These are phyloP conservation scores for Pythium aristosporum DNA, from an alignment of 352 stramenopile genomes.

Conservation along the genomic window DNA sequence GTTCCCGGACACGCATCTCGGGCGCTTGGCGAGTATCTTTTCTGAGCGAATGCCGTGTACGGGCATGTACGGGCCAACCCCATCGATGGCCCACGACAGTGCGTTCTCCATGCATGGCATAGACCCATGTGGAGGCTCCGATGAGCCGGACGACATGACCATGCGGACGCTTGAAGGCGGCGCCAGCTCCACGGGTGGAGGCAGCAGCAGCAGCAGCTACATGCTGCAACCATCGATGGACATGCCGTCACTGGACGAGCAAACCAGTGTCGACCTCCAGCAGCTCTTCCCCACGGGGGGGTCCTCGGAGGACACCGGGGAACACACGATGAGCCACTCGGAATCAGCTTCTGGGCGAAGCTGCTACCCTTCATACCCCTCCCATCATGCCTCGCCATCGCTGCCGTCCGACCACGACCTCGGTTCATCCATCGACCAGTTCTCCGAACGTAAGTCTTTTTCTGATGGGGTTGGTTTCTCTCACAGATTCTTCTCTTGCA, in stretches of 20 bases:
- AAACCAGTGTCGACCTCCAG: slow-evolving; percentile 23
- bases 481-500: not conserved
- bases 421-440: slow-evolving; percentile 13
- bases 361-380: slow-evolving; percentile 2
- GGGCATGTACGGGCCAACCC: slow-evolving; percentile 20
- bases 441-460: slow-evolving; percentile 24
- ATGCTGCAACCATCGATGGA: slow-evolving; percentile 17
- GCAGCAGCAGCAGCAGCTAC: not conserved
- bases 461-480: not conserved
- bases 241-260: slow-evolving; percentile 27
- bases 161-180: slow-evolving; percentile 14
- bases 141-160: not conserved
- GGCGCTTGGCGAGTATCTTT: slow-evolving; percentile 24
- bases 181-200: not conserved
- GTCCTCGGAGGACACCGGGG: not conserved
- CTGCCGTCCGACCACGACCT: slow-evolving; percentile 11
- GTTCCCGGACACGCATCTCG: slow-evolving; percentile 23
- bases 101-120: slow-evolving; percentile 21
- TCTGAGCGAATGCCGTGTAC: slow-evolving; percentile 29
- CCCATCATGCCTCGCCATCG: not conserved
- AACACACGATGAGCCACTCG: slow-evolving; percentile 1
- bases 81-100: slow-evolving; percentile 1
- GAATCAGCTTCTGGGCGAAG: not conserved
- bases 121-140: slow-evolving; percentile 4
- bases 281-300: slow-evolving; percentile 25